Base-by-base conservation (phyloP, 306 rosid species). In the Sphenostylis stenocarpa region DNA sequence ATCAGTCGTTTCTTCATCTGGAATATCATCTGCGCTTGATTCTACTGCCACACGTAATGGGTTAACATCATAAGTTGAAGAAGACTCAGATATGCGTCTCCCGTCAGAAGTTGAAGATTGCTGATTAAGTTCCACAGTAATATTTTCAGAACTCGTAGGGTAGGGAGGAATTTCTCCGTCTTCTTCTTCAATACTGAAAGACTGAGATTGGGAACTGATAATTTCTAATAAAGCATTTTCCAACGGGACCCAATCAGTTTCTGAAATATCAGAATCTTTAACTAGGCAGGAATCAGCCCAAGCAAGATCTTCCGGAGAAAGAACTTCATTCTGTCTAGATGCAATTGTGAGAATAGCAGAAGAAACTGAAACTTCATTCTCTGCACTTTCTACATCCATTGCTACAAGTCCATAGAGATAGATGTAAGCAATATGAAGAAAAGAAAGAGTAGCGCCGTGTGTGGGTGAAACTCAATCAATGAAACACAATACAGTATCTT, bases 211-310 rank as follows among this genome's bases (percentile, higher is more conserved):
- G 47, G 89, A 82, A 76, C 75, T 70, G 44, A 90, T 70, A 39
- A 89, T 88, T 14, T 93, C 94, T 56, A 87, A 81, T 31, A 90
- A 69, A 77, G 89, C 94, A 72, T 84, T 84, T 78, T 72, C 76
- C 75, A 93, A 38, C 76, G 91, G 86, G 49, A 29, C 26, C 94
- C 92, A 90, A 49, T 72, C 57, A 56, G 67, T 72, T 68, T 84
- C 86, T 20, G 82, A 53, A 72, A 80, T 26, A 72, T 82, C 75
- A 34, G 51, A 49, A 80, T 75, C 81, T 13, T 76, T 58, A 66
- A 68, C 31, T 43, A 93, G 84, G 77, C 91, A 90, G 62, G 97
- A 93, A 81, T 93, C 91, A 51, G 60, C 82, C 97, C 96, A 90
- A 44, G 87, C 91, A 72, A 78, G 81, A 77, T 93, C 97, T 82